phyloP scores from a whole-genome alignment of 495 filamentous ascomycete genomes.

The Chaetomidium leptoderma region DNA sequence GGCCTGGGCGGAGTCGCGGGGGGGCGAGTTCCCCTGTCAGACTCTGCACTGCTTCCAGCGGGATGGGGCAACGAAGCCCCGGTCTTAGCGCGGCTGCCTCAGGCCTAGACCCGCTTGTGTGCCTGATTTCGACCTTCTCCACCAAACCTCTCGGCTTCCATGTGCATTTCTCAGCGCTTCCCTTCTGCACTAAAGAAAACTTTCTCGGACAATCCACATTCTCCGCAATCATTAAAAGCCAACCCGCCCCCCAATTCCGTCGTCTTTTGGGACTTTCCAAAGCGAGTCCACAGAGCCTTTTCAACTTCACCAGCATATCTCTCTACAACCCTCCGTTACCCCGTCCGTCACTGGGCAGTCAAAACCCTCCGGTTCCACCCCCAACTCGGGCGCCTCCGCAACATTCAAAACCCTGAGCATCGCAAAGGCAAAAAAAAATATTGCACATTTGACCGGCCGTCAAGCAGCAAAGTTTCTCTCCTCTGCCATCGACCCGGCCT shows the following conservation, averaged over 20 bases:
- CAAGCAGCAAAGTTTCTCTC: conserved; percentile 4
- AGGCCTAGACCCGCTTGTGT: conserved; percentile 4
- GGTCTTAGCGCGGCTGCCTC: conserved; percentile 4
- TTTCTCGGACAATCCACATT: background rate
- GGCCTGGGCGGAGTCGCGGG: background rate
- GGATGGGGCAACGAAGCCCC: background rate
- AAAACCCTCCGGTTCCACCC: conserved; percentile 7
- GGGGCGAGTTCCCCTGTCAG: conserved; percentile 2
- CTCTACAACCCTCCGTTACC: background rate
- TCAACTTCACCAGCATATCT: background rate
- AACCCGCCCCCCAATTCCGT: background rate
- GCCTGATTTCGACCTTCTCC: conserved; percentile 4
- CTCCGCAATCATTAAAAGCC: conserved; percentile 10
- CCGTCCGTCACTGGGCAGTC: conserved; percentile 3
- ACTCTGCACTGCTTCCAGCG: background rate
- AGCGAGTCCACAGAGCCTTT: background rate
- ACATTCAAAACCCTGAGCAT: conserved; percentile 9
- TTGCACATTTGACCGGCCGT: conserved; percentile 18
- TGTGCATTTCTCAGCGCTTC: background rate
- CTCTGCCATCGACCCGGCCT: conserved; percentile 11
- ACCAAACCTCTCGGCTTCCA: conserved; percentile 2
- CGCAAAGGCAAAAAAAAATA: conserved; percentile 21
- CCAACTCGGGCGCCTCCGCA: conserved; percentile 7
- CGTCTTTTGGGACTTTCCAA: conserved; percentile 2
- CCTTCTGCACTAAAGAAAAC: conserved; percentile 5